A percentile compares a stretch with the other conserved stretches of the same genome.
Conservation (phyloP, 2,329 filamentous ascomycete genomes). For the Aspergillus neotritici region DNA sequence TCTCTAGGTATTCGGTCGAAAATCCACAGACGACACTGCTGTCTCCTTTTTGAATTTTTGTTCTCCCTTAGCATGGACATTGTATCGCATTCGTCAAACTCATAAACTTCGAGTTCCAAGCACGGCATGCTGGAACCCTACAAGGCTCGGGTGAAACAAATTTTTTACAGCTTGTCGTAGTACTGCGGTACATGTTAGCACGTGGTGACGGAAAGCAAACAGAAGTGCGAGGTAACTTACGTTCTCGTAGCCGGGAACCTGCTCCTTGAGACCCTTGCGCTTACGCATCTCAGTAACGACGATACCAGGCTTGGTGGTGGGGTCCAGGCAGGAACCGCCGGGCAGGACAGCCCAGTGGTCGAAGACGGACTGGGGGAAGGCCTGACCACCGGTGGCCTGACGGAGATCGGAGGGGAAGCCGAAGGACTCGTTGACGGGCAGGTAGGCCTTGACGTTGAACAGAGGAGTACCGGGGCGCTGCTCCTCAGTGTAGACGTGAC, state of each 20-base stretch:
- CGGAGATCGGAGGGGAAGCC: slow-evolving; percentile 98
- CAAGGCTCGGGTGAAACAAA: slow-evolving; percentile 32
- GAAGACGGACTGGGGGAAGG: slow-evolving; percentile 98
- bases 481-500: slow-evolving; percentile 98
- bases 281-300: slow-evolving; percentile 89
- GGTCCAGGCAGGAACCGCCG: slow-evolving; percentile 86
- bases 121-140: slow-evolving; percentile 38
- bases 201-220: background rate
- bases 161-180: slow-evolving; percentile 94
- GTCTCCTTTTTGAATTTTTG: slow-evolving; percentile 23
- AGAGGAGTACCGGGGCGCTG: slow-evolving; percentile 98
- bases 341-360: slow-evolving; percentile 97
- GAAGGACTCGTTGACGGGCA: slow-evolving; percentile 95
- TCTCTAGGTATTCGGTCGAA: slow-evolving; percentile 21
- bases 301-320: slow-evolving; percentile 71
- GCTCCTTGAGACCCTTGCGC: slow-evolving; percentile 98
- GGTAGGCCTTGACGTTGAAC: slow-evolving; percentile 98
- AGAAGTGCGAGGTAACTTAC: slow-evolving; percentile 55
- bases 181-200: slow-evolving; percentile 55
- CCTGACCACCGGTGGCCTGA: slow-evolving; percentile 87
- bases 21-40: slow-evolving; percentile 28
- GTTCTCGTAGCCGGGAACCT: slow-evolving; percentile 89
- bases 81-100: slow-evolving; percentile 41
- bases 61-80: slow-evolving; percentile 21
- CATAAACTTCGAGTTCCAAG: slow-evolving; percentile 37